These are phyloP conservation scores for Phytophthora tentaculata DNA, from an alignment of 352 stramenopile genomes.

Conservation along the genomic window DNA sequence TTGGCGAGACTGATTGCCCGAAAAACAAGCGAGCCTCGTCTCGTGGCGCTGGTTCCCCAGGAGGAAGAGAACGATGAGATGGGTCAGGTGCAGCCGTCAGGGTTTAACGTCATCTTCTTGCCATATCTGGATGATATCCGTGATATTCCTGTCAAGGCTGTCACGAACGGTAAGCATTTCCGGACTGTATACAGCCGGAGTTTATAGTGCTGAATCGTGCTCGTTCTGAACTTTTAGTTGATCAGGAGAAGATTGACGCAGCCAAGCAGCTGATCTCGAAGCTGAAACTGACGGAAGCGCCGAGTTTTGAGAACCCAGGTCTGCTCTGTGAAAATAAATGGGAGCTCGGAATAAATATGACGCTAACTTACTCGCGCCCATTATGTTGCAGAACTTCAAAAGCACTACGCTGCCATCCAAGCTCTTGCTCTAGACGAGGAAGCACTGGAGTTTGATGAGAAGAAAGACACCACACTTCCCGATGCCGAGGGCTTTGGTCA, in stretches of 20 bases:
- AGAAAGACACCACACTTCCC: constrained; percentile 76
- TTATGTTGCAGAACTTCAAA: constrained; percentile 70
- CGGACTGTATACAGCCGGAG: background rate
- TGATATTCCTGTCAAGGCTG: constrained; percentile 53
- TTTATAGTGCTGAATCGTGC: background rate
- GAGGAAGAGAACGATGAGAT: constrained; percentile 79
- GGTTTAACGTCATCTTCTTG: constrained; percentile 81
- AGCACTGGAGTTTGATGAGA: constrained; percentile 77
- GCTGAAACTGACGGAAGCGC: constrained; percentile 73
- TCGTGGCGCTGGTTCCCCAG: constrained; percentile 81
- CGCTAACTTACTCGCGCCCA: constrained; percentile 2
- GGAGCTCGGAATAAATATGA: background rate
- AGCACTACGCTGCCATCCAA: constrained; percentile 84
- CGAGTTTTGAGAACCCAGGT: constrained; percentile 87
- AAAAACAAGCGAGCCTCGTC: constrained; percentile 77
- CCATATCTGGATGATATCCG: constrained; percentile 86
- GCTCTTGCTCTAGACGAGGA: constrained; percentile 79
- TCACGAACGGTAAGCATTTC: constrained; percentile 41
- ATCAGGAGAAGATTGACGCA: constrained; percentile 60
- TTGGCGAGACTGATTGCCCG: constrained; percentile 73
- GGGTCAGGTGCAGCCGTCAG: constrained; percentile 78
- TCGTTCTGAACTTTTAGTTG: constrained; percentile 40
- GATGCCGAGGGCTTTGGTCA: constrained; percentile 75
- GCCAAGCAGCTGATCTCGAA: constrained; percentile 76
- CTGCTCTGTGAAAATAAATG: background rate